Evolutionary conservation across 2,329 filamentous ascomycete genomes (phyloP).

Genomic region (Exophiala phaeomuriformis): DNA sequence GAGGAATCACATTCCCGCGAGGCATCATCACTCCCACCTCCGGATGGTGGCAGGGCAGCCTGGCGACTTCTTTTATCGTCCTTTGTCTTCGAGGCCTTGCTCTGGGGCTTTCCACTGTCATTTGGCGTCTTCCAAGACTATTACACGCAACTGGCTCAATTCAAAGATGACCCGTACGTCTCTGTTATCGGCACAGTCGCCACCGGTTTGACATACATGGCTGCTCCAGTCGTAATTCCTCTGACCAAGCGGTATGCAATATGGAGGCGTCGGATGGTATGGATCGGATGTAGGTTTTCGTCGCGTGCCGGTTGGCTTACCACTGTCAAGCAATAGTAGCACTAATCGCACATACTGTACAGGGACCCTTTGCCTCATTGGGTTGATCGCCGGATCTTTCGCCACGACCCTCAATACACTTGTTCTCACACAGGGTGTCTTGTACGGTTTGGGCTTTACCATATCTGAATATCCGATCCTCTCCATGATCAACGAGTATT

Average conservation of each 20-base stretch:
- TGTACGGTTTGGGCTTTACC: conserved; percentile 37
- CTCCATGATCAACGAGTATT: conserved; percentile 39
- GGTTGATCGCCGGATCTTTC: conserved; percentile 34
- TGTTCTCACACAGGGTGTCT: conserved; percentile 38
- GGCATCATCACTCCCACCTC: conserved; percentile 1
- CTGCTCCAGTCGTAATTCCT: conserved; percentile 28
- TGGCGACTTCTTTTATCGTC: conserved; percentile 22
- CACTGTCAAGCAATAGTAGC: background rate
- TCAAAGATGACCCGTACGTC: conserved; percentile 26
- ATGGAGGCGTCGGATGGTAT: conserved; percentile 35
- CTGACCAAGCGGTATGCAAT: conserved; percentile 32
- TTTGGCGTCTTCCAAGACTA: conserved; percentile 34
- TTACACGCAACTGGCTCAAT: conserved; percentile 29
- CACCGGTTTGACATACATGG: conserved; percentile 24
- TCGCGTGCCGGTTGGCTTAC: background rate
- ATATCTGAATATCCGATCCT: conserved; percentile 36
- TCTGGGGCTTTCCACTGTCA: conserved; percentile 28
- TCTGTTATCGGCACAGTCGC: conserved; percentile 33
- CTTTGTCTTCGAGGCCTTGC: conserved; percentile 24
- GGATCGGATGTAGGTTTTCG: conserved; percentile 29
- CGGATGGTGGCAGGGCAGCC: conserved; percentile 20
- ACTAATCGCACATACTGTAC: too few species aligned
- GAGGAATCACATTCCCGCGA: too few species aligned
- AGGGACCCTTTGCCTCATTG: conserved; percentile 36
- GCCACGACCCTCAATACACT: conserved; percentile 30